These are phyloP conservation scores for Mucor plumbeus DNA, from an alignment of 371 early-diverging fungal species.

Conservation along the genomic window DNA sequence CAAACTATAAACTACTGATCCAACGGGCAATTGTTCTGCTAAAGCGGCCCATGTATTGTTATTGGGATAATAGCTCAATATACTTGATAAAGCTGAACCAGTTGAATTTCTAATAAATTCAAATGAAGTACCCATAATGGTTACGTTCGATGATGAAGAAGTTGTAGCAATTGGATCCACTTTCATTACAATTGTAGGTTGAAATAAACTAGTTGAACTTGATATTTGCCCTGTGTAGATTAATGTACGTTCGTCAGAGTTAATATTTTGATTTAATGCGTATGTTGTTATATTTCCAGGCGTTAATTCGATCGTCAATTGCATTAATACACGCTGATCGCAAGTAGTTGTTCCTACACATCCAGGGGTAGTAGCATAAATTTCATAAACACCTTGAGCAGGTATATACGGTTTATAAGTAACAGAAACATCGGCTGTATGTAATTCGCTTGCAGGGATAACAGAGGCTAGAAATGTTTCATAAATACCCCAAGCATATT, in stretches of 20 bases:
- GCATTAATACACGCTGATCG: conserved; percentile 51
- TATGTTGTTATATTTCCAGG: conserved; percentile 39
- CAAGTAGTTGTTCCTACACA: conserved; percentile 69
- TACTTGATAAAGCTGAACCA: conserved; percentile 34
- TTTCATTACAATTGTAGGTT: conserved; percentile 34
- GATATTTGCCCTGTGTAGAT: conserved; percentile 58
- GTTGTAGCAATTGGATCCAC: conserved; percentile 29
- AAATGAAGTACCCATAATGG: conserved; percentile 38
- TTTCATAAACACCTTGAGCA: conserved; percentile 65
- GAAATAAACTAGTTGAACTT: conserved; percentile 35
- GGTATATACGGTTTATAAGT: conserved; percentile 63
- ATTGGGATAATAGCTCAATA: conserved; percentile 40
- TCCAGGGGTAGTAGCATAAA: conserved; percentile 70
- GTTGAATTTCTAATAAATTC: conserved; percentile 43
- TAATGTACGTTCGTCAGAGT: conserved; percentile 44
- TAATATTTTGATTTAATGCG: conserved; percentile 50
- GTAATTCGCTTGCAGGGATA: conserved; percentile 40
- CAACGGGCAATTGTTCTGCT: conserved; percentile 41
- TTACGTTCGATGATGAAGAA: conserved; percentile 25
- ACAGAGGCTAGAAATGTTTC: conserved; percentile 43
- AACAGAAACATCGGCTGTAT: conserved; percentile 48
- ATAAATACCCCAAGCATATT: conserved; percentile 45
- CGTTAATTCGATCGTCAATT: conserved; percentile 48
- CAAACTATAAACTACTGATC: conserved; percentile 37
- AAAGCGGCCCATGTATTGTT: conserved; percentile 36